Evolutionary conservation across 2,329 filamentous ascomycete genomes (phyloP).

Genomic region (Trichophyton equinum): DNA sequence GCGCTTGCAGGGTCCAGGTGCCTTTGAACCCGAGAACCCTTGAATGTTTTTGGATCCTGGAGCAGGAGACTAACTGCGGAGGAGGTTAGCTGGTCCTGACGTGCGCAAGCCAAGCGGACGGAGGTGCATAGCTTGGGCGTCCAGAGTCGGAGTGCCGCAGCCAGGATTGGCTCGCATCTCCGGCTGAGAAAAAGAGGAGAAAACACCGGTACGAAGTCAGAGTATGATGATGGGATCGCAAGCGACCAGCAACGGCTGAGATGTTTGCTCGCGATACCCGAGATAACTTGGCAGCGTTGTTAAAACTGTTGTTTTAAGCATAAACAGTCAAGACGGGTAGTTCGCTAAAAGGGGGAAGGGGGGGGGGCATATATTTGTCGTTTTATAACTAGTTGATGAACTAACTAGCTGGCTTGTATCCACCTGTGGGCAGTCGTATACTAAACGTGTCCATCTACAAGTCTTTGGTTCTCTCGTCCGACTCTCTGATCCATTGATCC

Average conservation of each 20-base stretch:
- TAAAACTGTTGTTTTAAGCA: not conserved
- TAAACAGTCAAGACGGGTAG: not conserved
- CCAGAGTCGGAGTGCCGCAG: not conserved
- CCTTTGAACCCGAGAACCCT: not conserved
- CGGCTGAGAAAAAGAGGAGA: not conserved
- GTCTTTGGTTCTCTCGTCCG: slow-evolving; percentile 41
- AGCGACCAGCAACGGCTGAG: too few relatives aligned
- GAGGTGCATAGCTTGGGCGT: not conserved
- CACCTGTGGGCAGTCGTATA: not conserved
- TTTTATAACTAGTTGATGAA: not conserved
- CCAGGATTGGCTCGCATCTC: not conserved
- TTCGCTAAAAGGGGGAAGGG: too few relatives aligned
- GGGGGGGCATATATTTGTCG: not conserved
- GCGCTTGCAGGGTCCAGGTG: not conserved
- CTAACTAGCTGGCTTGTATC: not conserved
- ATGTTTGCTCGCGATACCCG: not conserved
- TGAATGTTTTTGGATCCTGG: too few relatives aligned
- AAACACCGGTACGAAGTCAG: not conserved
- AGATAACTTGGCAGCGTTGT: not conserved
- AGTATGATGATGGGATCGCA: too few relatives aligned
- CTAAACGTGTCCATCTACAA: slow-evolving; percentile 22
- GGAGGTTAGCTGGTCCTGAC: slow-evolving; percentile 1
- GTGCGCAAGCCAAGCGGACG: not conserved
- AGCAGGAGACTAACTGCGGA: not conserved
- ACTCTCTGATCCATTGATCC: slow-evolving; percentile 41